Conservation (phyloP, 2,329 filamentous ascomycete species). For the Xylaria sp. region DNA sequence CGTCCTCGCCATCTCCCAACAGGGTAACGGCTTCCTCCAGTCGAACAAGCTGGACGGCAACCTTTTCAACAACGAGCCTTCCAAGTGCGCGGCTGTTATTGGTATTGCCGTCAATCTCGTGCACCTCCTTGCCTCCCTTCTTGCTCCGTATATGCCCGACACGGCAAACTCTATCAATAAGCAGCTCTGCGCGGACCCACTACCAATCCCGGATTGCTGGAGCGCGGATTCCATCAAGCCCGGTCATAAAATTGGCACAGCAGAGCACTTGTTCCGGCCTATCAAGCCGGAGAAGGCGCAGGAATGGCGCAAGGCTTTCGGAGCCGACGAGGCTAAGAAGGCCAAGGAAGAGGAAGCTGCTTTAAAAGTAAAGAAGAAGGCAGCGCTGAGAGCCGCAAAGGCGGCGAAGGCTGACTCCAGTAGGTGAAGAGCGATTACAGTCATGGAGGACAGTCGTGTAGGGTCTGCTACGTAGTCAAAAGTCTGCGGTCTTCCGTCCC, state of each 20-base stretch:
- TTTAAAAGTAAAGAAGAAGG: constrained; percentile 31
- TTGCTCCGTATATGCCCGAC: constrained; percentile 34
- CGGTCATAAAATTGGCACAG: constrained; percentile 31
- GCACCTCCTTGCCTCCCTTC: constrained; percentile 30
- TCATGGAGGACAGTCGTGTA: too few species aligned
- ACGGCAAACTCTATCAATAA: constrained; percentile 31
- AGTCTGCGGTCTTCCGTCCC: too few species aligned
- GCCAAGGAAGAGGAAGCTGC: constrained; percentile 32
- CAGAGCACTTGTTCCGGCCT: constrained; percentile 30
- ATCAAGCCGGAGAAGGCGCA: constrained; percentile 31
- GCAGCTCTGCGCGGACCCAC: constrained; percentile 29
- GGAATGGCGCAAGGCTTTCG: constrained; percentile 34
- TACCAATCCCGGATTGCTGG: constrained; percentile 31
- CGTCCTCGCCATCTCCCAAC: constrained; percentile 31
- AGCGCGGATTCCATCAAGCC: constrained; percentile 31
- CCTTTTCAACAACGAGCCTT: constrained; percentile 27
- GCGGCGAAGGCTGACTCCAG: constrained; percentile 24
- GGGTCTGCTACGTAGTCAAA: too few species aligned
- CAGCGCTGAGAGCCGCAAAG: constrained; percentile 25
- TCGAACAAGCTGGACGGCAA: constrained; percentile 29
- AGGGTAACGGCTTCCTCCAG: constrained; percentile 33
- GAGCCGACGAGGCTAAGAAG: constrained; percentile 33
- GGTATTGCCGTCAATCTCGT: constrained; percentile 35
- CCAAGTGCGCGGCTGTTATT: constrained; percentile 35
- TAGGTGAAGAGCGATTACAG: constrained; percentile 20